Base-by-base conservation (phyloP, 2,329 filamentous ascomycete species). In the Ustulina deusta region DNA sequence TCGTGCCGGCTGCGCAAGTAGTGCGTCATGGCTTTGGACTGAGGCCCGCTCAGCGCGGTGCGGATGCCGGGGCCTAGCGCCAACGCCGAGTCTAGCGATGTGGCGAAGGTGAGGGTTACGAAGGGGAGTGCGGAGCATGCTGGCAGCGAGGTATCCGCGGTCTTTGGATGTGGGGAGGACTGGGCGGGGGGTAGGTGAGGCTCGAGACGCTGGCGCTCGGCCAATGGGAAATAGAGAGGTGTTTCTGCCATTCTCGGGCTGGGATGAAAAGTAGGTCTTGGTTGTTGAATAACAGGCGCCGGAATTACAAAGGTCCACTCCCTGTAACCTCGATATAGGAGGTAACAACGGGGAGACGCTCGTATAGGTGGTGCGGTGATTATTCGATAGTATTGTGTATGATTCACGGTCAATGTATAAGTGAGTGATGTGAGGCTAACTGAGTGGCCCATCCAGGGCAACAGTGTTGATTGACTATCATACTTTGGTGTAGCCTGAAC, bases 21-120 rank as follows among this genome's bases (percentile, higher is more conserved):
- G 80, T 98, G 95, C 0, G 95, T 97, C 93, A 98, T 97, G 61
- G 92, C 87, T 80, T 97, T 97, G 42, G 93, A 93, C 70, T 90
- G 85, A 0, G 91, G 87, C 3, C 94, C 94, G 1, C 95, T 98
- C 15, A 98, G 87, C 0, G 87, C 84, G 1, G 95, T 98, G 72
- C 91, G 92, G n/a, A 89, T 84, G 15, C 94, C 94, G 0, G 93
- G 93, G 0, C 90, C 85, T 32, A 95, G 85, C 1, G 94, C 88
- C 58, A 97, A 85, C 61, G 90, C 88, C 46, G 91, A 91, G 81
- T 98, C 95, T 72, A 99, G 90, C 3, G 94, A 97, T 6, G 91
- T 91, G 25, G 96, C 95, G 79, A 94, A 98, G 13, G 95, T 97
- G 46, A 97, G 85, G 1, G 94, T 97, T 57, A 93, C 86, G 46